Evolutionary conservation across 495 filamentous ascomycete species (phyloP).

Genomic region (Tuber indicum): DNA sequence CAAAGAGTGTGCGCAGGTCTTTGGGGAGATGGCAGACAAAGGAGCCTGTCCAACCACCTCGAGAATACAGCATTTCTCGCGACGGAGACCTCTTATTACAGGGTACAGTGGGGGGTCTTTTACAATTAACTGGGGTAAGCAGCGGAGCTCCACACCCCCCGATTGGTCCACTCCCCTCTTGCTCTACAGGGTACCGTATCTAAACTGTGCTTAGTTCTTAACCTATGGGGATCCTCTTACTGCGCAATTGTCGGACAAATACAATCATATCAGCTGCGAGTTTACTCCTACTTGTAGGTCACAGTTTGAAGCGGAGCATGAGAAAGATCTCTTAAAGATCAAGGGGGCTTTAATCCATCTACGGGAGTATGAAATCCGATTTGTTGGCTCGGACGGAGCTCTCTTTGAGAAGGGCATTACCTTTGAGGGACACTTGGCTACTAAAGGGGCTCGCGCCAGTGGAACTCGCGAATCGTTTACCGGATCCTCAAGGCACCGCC

Average conservation of each 20-base stretch:
- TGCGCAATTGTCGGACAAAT: constrained; percentile 29
- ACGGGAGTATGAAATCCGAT: constrained; percentile 18
- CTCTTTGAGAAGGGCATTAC: constrained; percentile 30
- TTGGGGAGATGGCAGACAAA: neutral
- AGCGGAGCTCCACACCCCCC: neutral
- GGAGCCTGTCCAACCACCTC: neutral
- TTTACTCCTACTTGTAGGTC: constrained; percentile 16
- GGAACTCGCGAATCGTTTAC: neutral
- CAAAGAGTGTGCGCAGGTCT: neutral
- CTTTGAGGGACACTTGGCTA: constrained; percentile 14
- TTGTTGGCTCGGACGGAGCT: constrained; percentile 26
- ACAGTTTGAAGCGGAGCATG: constrained; percentile 12
- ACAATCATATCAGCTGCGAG: constrained; percentile 23
- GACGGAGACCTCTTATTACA: neutral
- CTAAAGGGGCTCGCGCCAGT: neutral
- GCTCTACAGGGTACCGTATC: neutral
- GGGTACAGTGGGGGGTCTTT: neutral
- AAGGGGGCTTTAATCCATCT: constrained; percentile 20
- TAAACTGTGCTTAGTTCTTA: constrained; percentile 18
- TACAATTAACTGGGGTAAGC: neutral
- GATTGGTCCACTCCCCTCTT: neutral
- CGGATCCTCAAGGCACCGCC: neutral
- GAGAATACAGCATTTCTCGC: neutral
- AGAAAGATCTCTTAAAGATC: constrained; percentile 7
- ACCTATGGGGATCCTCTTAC: constrained; percentile 24